Evolutionary conservation across 805 yeast genomes (phyloP).

Genomic region (Yarrowia divulgata): DNA sequence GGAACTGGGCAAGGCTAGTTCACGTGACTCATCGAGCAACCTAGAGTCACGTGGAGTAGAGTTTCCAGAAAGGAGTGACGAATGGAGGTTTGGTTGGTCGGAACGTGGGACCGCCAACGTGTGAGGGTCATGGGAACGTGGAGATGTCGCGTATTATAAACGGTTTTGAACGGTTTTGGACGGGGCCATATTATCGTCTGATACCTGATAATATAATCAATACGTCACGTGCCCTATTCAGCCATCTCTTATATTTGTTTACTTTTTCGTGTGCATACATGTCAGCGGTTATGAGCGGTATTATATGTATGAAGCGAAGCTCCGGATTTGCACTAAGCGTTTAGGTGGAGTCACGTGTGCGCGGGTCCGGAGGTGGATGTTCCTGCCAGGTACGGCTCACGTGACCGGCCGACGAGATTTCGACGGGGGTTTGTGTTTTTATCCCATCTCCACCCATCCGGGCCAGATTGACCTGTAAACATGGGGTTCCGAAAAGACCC

Average conservation of each 20-base stretch:
- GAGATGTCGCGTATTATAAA: neutral
- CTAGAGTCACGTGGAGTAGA: slow-evolving; percentile 8
- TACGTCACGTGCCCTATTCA: slow-evolving; percentile 14
- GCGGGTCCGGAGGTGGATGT: neutral
- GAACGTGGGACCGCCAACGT: neutral
- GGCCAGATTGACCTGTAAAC: neutral
- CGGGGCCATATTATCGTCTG: neutral
- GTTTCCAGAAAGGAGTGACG: neutral
- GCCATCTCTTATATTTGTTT: slow-evolving; percentile 1
- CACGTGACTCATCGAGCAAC: slow-evolving; percentile 27
- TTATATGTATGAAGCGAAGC: neutral
- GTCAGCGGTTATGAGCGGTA: slow-evolving; percentile 35
- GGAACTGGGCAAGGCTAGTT: slow-evolving; percentile 12
- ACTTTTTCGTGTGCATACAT: slow-evolving; percentile 26
- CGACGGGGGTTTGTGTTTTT: neutral
- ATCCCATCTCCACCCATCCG: slow-evolving; percentile 21
- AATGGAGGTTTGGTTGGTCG: slow-evolving; percentile 1
- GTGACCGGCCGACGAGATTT: neutral
- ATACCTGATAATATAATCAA: neutral
- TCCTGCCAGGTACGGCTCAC: slow-evolving; percentile 4
- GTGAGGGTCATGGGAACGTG: no score
- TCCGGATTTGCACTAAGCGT: neutral
- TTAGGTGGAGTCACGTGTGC: neutral
- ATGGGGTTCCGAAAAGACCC: slow-evolving; percentile 39
- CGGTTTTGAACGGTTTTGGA: neutral